These are phyloP conservation scores for Thelephora terrestris DNA, from an alignment of 1,284 basidiomycete genomes.

Conservation along the genomic window DNA sequence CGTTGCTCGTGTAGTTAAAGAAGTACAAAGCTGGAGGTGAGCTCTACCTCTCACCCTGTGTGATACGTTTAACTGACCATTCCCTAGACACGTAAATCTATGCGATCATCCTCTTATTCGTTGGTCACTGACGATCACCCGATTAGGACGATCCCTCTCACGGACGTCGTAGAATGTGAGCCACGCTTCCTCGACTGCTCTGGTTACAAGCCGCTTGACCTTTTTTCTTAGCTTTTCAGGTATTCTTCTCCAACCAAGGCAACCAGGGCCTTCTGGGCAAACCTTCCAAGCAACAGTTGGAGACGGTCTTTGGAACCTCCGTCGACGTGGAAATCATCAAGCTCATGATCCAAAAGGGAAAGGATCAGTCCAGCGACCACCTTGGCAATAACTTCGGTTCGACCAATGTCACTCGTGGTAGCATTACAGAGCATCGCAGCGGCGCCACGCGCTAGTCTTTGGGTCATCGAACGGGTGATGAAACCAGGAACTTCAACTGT, in stretches of 20 bases:
- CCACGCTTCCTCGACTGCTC: not conserved
- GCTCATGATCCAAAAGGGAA: conserved; percentile 52
- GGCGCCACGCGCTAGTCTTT: too few species aligned
- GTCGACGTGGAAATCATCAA: conserved; percentile 56
- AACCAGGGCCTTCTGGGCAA: conserved; percentile 59
- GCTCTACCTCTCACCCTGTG: conserved; percentile 13
- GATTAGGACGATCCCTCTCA: conserved; percentile 4
- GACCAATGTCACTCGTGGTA: conserved; percentile 32
- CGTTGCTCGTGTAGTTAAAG: conserved; percentile 40
- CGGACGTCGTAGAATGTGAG: conserved; percentile 7
- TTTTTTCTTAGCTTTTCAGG: conserved; percentile 32
- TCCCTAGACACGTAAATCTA: conserved; percentile 53
- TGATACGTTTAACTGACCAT: conserved; percentile 14
- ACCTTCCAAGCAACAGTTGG: conserved; percentile 71
- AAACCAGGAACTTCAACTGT: too few species aligned
- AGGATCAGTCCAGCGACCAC: conserved; percentile 39
- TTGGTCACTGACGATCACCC: too few species aligned
- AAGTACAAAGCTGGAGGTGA: conserved; percentile 73
- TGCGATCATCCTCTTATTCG: too few species aligned
- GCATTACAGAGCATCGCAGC: conserved; percentile 12
- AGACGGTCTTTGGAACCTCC: conserved; percentile 53
- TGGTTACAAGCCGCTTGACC: conserved; percentile 12
- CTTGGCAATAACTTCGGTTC: conserved; percentile 22
- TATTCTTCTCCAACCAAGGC: conserved; percentile 55
- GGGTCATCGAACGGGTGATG: too few species aligned